A percentile compares a stretch with the other conserved stretches of the same genome.
These are phyloP conservation scores for Leptodermis oblonga DNA, from an alignment of 257 asterid species.

Conservation along the genomic window DNA sequence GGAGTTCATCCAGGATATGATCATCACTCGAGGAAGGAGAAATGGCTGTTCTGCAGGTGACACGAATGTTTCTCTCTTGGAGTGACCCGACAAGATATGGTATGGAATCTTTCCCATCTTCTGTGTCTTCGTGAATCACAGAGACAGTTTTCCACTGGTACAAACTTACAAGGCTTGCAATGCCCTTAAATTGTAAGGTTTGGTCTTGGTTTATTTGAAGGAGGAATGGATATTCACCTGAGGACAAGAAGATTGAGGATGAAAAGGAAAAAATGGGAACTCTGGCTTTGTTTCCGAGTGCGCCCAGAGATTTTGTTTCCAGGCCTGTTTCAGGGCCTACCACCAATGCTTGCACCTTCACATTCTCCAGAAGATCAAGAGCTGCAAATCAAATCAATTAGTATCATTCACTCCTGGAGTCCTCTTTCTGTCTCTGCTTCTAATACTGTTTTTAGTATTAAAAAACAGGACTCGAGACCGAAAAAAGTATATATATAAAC, in stretches of 20 bases:
- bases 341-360: constrained; percentile 29
- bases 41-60: constrained; percentile 14
- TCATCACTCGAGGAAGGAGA: constrained; percentile 18
- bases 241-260: constrained; percentile 17
- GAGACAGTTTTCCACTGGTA: constrained; percentile 35
- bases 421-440: too few species aligned
- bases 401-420: too few species aligned
- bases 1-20: constrained; percentile 22
- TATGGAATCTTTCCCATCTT: constrained; percentile 23
- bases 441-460: too few species aligned
- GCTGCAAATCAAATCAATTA: too few species aligned
- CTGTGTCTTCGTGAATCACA: constrained; percentile 28
- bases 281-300: constrained; percentile 22
- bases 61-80: constrained; percentile 20
- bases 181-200: constrained; percentile 28
- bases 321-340: constrained; percentile 27
- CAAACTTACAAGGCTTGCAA: constrained; percentile 25
- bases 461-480: too few species aligned
- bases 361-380: constrained; percentile 35
- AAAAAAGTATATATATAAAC: too few species aligned
- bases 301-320: constrained; percentile 27
- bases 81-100: constrained; percentile 21
- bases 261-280: constrained; percentile 38
- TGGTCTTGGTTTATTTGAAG: constrained; percentile 38
- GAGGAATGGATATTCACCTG: constrained; percentile 22